phyloP scores from a whole-genome alignment of 805 yeast genomes.

The Schwanniomyces occidentalis region DNA sequence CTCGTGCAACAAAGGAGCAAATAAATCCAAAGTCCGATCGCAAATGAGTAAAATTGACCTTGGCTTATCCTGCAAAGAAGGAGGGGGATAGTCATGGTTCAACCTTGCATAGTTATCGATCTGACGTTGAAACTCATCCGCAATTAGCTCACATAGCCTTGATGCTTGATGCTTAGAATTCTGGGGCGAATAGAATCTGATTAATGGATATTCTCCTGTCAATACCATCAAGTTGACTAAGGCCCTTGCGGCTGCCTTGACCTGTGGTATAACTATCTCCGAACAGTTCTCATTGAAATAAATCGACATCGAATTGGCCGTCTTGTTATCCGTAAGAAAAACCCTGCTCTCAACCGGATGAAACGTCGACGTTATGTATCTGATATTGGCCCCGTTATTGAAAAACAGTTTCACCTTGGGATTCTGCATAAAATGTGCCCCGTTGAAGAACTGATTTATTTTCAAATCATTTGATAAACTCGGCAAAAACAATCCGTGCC shows the following conservation, averaged over 20 bases:
- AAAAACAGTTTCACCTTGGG: slow-evolving; percentile 32
- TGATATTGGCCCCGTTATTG: slow-evolving; percentile 27
- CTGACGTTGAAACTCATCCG: slow-evolving; percentile 65
- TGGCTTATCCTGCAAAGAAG: slow-evolving; percentile 51
- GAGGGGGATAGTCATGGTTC: slow-evolving; percentile 65
- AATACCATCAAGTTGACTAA: slow-evolving; percentile 72
- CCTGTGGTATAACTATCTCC: slow-evolving; percentile 59
- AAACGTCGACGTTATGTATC: slow-evolving; percentile 38
- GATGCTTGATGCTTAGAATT: slow-evolving; percentile 54
- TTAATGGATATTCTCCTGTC: slow-evolving; percentile 86
- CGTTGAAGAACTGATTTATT: slow-evolving; percentile 18
- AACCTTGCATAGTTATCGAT: slow-evolving; percentile 75
- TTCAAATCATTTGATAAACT: slow-evolving; percentile 28
- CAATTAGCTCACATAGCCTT: slow-evolving; percentile 66
- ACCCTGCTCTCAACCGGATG: slow-evolving; percentile 69
- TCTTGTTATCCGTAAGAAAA: slow-evolving; percentile 60
- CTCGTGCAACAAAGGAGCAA: slow-evolving; percentile 85
- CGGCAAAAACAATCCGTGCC: slow-evolving; percentile 74
- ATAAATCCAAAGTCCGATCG: slow-evolving; percentile 82
- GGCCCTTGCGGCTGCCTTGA: slow-evolving; percentile 59
- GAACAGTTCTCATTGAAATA: slow-evolving; percentile 67
- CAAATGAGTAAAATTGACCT: slow-evolving; percentile 72
- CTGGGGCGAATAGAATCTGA: slow-evolving; percentile 65
- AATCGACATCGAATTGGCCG: slow-evolving; percentile 62
- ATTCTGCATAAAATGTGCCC: slow-evolving; percentile 26